Conservation (phyloP, 495 filamentous ascomycete genomes). For the Lasiosphaeris hirsuta region DNA sequence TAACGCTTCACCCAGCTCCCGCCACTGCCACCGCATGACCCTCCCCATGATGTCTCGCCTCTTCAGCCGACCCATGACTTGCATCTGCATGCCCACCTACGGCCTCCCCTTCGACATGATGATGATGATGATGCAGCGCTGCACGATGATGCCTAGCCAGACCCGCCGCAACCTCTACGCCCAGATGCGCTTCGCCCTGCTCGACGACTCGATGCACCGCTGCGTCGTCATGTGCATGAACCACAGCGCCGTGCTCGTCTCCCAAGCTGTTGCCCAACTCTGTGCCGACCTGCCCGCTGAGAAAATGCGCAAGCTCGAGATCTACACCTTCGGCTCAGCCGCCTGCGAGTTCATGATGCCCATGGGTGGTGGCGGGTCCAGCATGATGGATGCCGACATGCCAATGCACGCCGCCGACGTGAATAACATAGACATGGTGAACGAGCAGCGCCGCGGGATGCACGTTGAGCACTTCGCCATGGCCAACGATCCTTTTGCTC, state of each 20-base stretch:
- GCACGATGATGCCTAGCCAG: conserved; percentile 24
- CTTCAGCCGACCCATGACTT: conserved; percentile 36
- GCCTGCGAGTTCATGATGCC: conserved; percentile 39
- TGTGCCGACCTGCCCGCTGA: conserved; percentile 36
- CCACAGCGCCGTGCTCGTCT: conserved; percentile 30
- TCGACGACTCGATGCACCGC: conserved; percentile 32
- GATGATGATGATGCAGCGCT: conserved; percentile 29
- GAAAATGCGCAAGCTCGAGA: conserved; percentile 37
- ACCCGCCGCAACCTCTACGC: conserved; percentile 28
- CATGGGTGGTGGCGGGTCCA: conserved; percentile 22
- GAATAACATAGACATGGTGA: not conserved
- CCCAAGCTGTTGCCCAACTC: conserved; percentile 34
- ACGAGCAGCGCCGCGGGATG: conserved; percentile 9
- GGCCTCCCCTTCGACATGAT: conserved; percentile 33
- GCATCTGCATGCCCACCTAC: conserved; percentile 29
- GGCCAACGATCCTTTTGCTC: conserved; percentile 33
- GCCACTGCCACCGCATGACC: conserved; percentile 22
- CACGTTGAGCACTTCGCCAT: conserved; percentile 41
- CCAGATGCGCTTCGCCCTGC: conserved; percentile 31
- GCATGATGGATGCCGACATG: conserved; percentile 1
- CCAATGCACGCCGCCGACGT: conserved; percentile 5
- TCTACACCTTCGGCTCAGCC: conserved; percentile 44
- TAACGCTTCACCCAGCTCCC: conserved; percentile 14
- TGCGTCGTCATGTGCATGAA: conserved; percentile 39
- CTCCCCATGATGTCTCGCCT: conserved; percentile 29